Evolutionary conservation across 176 grass and related monocot genomes (phyloP), one percentile per base, ranked within the genome.

Genomic region (Poa annua): DNA sequence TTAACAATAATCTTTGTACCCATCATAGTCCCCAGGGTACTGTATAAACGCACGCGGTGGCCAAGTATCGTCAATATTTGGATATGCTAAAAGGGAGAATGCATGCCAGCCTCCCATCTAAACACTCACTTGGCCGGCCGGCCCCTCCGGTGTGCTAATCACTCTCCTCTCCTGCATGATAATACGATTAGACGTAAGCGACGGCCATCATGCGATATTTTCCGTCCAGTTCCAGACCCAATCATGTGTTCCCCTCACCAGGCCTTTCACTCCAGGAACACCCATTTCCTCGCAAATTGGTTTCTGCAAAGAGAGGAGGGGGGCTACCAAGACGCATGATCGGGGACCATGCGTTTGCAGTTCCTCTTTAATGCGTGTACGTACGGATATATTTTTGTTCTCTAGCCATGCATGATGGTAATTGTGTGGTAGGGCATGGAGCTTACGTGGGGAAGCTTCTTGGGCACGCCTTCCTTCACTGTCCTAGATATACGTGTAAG

Each of bases 391-490:
- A 47, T 6, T 41, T 78, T 42, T 78, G 57, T 86, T 89, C 65
- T 36, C n/a, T 66, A 41, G 73, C 75, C 29, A 29, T 2, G 29
- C 57, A 79, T 80, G 49, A 82, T 68, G 11, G 70, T 66, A 83
- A 68, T 74, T 16, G 70, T 10, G 42, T 69, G 20, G 9, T 50
- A 6, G 24, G 47, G 14, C 79, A 74, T 29, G 45, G 45, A 64
- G 60, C 60, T 85, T 29, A 78, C 21, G 84, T 66, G 48, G 49
- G n/a, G 88, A 87, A 87, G 84, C 84, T 90, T 90, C 88, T 33
- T 25, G 0, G 29, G 42, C 51, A 83, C 50, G 67, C 39, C 50
- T 68, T 75, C 39, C 50, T 68, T 75, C 62, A 49, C 20, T 66
- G 42, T 13, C 66, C 55, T 85, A 48, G 79, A 52, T 36, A 49